Base-by-base conservation (phyloP, 306 rosid genomes). In the Cotoneaster glaucophyllus region DNA sequence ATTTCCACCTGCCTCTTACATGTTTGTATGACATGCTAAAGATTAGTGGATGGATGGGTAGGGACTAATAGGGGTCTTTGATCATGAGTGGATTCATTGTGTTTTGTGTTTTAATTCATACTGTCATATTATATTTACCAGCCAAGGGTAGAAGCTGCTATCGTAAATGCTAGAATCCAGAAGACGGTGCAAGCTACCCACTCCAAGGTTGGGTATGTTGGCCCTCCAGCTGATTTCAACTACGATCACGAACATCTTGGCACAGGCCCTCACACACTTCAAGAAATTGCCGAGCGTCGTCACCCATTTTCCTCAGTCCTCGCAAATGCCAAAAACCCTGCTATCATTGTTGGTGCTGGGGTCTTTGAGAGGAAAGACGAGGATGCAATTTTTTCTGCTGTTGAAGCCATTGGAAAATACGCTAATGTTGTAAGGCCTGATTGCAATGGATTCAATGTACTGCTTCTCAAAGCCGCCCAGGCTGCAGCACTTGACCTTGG, bases 401-500 rank as follows among this genome's bases (percentile, higher is more conserved):
- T 88, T 73, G 96, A 90, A 80, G 82, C 86, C 76, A 88, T 92
- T 70, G 90, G 93, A 4, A 78, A 90, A 80, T 62, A 83, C 5
- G 87, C 87, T 0, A 87, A 90, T 19, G 96, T 86, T 65, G 83
- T 90, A 80, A 84, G 96, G 78, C 86, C 98, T 28, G 99, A 92
- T 62, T 92, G 99, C 98, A 92, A 92, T 71, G 98, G 98, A 80
- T 85, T 86, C 70, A 96, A 96, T 26, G 91, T 92, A 67, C 78
- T 96, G 88, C 99, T 96, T 79, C 93, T 89, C 78, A 87, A 91
- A 78, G 99, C 99, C 61, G 86, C 97, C 85, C 99, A 96, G 84
- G 96, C 97, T 74, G 99, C 99, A 70, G 98, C 98, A 64, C 97
- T 96, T 75, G 98, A 96, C 88, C 98, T 96, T 66, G 99, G 99